Base-by-base conservation (phyloP, 495 filamentous ascomycete genomes). In the Parmelia sp. region DNA sequence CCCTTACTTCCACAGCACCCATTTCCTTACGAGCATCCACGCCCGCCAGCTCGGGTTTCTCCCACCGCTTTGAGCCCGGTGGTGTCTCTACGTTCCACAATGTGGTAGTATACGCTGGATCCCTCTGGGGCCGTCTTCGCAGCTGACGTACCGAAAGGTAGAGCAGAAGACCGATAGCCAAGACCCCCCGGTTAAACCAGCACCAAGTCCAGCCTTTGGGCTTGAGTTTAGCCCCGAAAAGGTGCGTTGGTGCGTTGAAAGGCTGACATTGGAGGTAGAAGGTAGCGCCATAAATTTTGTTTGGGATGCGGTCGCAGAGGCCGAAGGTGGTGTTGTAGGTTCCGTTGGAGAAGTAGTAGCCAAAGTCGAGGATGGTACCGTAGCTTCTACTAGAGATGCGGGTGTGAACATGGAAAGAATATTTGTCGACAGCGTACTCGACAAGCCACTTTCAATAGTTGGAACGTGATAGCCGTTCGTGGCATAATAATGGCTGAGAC, bases 1-100 rank as follows among this genome's bases (percentile, higher is more conserved):
- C 11, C 44, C 40, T 49, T 45, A 42, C 19, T 53, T 27, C 44
- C 29, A 12, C 19, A 40, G 59, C 42, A 9, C 39, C 59, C 44
- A 61, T 35, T 53, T 53, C 45, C 44, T 51, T 61, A 14, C 60
- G 29, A 9, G 60, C 42, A 61, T 61, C 60, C 44, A 51, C 60
- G 45, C 44, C 60, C 53, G 33, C 27, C 44, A 61, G 29, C 60
- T 61, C 45, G 37, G 60, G 60, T 25, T 39, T 61, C 44, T 61
- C 45, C 19, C 36, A 61, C 11, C 44, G 44, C 21, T n/a, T 27
- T n/a, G 21, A 8, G 27, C 45, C 40, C 8, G 4, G 42, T 12
- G 40, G 39, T 49, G 19, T 33, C 31, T 0, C 19, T 25, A n/a
- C n/a, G n/a, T n/a, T n/a, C n/a, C n/a, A n/a, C n/a, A n/a, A n/a